Evolutionary conservation across 148 eudicot species (phyloP), one percentile per base, ranked within the genome.

Genomic region (Fallopia convolvulus): DNA sequence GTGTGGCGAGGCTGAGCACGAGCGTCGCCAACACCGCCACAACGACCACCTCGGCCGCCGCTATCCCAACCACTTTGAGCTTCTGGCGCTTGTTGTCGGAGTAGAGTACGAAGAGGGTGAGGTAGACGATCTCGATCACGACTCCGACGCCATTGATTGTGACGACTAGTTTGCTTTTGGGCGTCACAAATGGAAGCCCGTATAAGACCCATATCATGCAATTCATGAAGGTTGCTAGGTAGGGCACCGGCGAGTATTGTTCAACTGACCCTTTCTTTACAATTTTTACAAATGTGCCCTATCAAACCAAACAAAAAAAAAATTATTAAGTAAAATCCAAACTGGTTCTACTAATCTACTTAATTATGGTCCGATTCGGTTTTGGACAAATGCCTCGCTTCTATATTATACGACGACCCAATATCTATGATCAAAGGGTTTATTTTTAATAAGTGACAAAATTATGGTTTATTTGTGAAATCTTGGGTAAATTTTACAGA

Each of bases 141-240:
- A 79, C 63, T 0, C 99, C 99, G 0, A 89, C 77, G 2, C 94
- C 99, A 12, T 87, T 91, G 6, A 93, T 91, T 73, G 97, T 95
- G 26, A 89, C 12, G 1, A 95, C 91, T 40, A 95, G 82, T 18
- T 77, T 49, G 87, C 91, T 88, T 30, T 92, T 60, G 3, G 99
- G 97, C 81, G 87, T 90, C 56, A 95, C 93, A 80, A 87, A 68
- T 0, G 97, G 99, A 23, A 92, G 85, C 0, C 99, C 99, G 75
- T 92, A 95, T 5, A 95, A 63, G 15, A 90, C 85, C 97, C 97
- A 95, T 0, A 95, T 77, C 76, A 90, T 90, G 74, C 99, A 95
- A 80, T 92, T 92, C 48, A 91, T 76, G 33, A 92, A 82, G 26
- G 99, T 87, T 0, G 88, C 97, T 4, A 95, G 77, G 81, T 95